Conservation (phyloP, 371 early-diverging fungal genomes). For the Mucor irregularis region DNA sequence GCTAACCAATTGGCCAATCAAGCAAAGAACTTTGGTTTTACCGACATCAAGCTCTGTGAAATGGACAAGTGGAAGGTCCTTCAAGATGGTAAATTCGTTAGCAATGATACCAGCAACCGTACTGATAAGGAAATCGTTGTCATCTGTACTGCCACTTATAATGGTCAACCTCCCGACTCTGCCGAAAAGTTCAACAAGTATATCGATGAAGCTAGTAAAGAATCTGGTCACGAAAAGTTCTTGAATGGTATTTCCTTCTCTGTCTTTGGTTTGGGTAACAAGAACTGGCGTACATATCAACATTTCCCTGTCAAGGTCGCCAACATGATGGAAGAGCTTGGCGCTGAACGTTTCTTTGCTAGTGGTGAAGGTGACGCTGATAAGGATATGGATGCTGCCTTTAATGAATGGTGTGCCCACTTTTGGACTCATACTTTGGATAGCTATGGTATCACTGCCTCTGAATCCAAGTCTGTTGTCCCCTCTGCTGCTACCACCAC, state of each 20-base stretch:
- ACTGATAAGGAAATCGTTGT: constrained; percentile 42
- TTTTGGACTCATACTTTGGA: constrained; percentile 42
- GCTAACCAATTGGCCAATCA: constrained; percentile 44
- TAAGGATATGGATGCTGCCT: constrained; percentile 51
- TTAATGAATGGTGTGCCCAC: constrained; percentile 49
- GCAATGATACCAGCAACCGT: constrained; percentile 12
- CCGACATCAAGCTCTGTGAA: constrained; percentile 22
- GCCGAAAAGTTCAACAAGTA: constrained; percentile 57
- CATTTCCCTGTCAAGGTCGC: constrained; percentile 51
- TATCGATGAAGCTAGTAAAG: constrained; percentile 29
- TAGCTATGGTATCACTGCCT: constrained; percentile 33
- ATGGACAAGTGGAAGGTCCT: constrained; percentile 55
- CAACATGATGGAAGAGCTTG: constrained; percentile 38
- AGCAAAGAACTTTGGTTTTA: constrained; percentile 51
- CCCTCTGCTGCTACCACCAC: constrained; percentile 26
- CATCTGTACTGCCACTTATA: constrained; percentile 54
- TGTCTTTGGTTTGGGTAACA: constrained; percentile 62
- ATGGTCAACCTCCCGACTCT: constrained; percentile 61
- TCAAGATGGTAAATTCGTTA: constrained; percentile 28
- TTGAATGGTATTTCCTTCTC: constrained; percentile 41
- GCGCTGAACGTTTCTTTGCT: constrained; percentile 47
- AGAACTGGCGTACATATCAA: constrained; percentile 64
- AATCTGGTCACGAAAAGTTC: constrained; percentile 21
- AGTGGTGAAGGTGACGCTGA: constrained; percentile 57
- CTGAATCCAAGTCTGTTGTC: constrained; percentile 34